phyloP scores from a whole-genome alignment of 176 grass and related monocot species.

The Phoenix roebelenii region DNA sequence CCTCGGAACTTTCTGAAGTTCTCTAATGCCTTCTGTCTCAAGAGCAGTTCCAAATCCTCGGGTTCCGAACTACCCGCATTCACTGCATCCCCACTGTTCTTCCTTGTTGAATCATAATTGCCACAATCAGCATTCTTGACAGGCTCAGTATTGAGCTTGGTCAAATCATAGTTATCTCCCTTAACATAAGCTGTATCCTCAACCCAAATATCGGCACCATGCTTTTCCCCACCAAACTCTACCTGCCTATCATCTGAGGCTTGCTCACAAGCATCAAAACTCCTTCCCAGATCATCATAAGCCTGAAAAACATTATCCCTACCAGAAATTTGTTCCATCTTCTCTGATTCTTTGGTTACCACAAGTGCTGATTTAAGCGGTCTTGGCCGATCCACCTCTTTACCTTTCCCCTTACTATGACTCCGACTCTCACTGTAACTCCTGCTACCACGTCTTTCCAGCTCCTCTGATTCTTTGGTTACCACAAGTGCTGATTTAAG shows the following conservation, averaged over 20 bases:
- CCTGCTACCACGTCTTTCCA: slow-evolving; percentile 24
- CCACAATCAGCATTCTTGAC: slow-evolving; percentile 14
- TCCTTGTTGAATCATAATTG: slow-evolving; percentile 5
- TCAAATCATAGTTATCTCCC: neutral
- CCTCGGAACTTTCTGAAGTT: slow-evolving; percentile 76
- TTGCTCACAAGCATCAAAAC: neutral
- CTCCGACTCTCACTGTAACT: slow-evolving; percentile 34
- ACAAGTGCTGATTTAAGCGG: neutral
- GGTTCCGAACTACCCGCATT: slow-evolving; percentile 20
- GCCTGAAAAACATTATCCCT: slow-evolving; percentile 28
- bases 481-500: neutral
- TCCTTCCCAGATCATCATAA: slow-evolving; percentile 18
- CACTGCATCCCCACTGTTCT: slow-evolving; percentile 15
- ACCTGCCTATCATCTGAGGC: slow-evolving; percentile 15
- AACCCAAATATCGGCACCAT: neutral
- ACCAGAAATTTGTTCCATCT: neutral
- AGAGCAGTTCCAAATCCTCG: slow-evolving; percentile 65
- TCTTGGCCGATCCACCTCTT: slow-evolving; percentile 16
- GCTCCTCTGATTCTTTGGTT: neutral
- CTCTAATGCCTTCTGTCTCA: slow-evolving; percentile 79
- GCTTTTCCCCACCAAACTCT: neutral
- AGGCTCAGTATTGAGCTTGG: slow-evolving; percentile 14
- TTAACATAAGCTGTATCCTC: neutral
- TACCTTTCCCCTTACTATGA: slow-evolving; percentile 8
- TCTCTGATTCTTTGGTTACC: neutral